Conservation (phyloP, 2,329 filamentous ascomycete genomes). For the Penicillium sp. region DNA sequence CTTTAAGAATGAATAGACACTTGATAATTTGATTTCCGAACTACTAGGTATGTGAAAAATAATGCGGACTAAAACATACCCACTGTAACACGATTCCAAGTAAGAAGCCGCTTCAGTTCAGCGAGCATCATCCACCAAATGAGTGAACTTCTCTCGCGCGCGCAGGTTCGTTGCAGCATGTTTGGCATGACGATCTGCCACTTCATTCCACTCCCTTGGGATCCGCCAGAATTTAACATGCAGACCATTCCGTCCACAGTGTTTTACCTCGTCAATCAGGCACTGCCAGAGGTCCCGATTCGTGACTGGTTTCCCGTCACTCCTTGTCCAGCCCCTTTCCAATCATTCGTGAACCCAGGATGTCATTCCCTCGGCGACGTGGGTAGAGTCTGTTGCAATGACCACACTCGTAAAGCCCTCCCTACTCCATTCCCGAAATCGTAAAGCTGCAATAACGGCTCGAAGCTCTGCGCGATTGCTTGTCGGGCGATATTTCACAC, state of each 20-base stretch:
- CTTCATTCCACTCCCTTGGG: neutral
- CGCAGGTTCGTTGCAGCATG: neutral
- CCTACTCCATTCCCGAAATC: constrained; percentile 45
- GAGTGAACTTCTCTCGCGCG: neutral
- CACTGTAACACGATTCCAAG: too few species aligned
- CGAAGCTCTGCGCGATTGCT: constrained; percentile 59
- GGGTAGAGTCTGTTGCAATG: constrained; percentile 57
- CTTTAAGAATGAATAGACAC: too few species aligned
- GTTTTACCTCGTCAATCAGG: constrained; percentile 46
- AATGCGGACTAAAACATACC: too few species aligned
- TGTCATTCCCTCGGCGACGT: constrained; percentile 51
- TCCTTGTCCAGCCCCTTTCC: constrained; percentile 47
- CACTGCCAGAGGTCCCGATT: constrained; percentile 57
- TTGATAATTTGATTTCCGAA: too few species aligned
- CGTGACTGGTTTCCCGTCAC: constrained; percentile 38
- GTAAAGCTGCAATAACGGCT: constrained; percentile 53
- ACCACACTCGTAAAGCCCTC: constrained; percentile 48
- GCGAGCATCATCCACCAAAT: neutral
- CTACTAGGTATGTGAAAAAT: too few species aligned
- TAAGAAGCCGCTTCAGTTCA: too few species aligned
- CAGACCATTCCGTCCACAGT: constrained; percentile 28
- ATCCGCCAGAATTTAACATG: neutral
- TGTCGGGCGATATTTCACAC: constrained; percentile 36
- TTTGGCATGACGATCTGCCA: neutral
- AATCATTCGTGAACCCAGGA: constrained; percentile 48